These are phyloP conservation scores for Xylaria curta DNA, from an alignment of 495 filamentous ascomycete species.

Conservation along the genomic window DNA sequence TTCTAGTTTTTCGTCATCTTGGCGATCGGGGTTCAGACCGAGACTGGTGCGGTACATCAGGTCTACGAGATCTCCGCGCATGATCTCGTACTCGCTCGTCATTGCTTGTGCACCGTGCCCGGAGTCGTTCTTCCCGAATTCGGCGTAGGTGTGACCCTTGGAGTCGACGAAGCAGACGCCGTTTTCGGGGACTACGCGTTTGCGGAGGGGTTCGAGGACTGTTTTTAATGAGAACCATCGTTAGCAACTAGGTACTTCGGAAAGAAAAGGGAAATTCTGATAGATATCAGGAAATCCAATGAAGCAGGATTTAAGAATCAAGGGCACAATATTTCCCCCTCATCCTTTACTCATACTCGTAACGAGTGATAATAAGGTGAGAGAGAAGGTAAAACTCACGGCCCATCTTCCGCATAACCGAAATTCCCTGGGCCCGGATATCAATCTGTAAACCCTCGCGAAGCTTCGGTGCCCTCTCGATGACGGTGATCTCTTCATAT, in stretches of 20 bases:
- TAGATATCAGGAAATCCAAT: background rate
- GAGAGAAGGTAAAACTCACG: constrained; percentile 21
- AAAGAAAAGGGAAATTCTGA: background rate
- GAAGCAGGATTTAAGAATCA: background rate
- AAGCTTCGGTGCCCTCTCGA: constrained; percentile 54
- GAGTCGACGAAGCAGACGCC: constrained; percentile 50
- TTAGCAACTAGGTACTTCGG: background rate
- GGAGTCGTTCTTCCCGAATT: constrained; percentile 44
- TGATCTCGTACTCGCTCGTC: constrained; percentile 61
- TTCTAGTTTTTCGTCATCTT: background rate
- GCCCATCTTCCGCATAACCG: constrained; percentile 57
- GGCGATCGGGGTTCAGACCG: constrained; percentile 36
- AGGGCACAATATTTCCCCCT: background rate
- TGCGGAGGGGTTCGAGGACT: constrained; percentile 48
- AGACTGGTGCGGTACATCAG: constrained; percentile 55
- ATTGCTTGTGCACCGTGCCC: constrained; percentile 50
- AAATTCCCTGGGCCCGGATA: constrained; percentile 52
- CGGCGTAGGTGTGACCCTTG: constrained; percentile 44
- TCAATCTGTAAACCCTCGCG: constrained; percentile 59
- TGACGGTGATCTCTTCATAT: constrained; percentile 52
- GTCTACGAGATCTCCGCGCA: constrained; percentile 54
- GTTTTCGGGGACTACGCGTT: constrained; percentile 42
- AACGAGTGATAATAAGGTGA: too few species aligned
- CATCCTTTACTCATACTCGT: background rate
- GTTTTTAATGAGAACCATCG: background rate